phyloP scores from a whole-genome alignment of 768 basidiomycete genomes.

The Mycena indigotica region DNA sequence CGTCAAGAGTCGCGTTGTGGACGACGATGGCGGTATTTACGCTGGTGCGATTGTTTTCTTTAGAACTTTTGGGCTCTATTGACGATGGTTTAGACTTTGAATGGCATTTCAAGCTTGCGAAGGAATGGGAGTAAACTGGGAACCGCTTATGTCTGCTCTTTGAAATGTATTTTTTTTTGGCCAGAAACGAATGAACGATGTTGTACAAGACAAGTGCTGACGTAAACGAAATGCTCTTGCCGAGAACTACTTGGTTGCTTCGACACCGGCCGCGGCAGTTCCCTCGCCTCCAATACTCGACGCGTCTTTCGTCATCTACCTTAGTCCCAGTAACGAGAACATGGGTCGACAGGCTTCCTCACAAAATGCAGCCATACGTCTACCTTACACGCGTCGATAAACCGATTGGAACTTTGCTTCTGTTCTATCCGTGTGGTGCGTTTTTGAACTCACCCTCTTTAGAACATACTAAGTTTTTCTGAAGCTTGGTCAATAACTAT shows the following conservation, averaged over 20 bases:
- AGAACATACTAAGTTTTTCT: no score
- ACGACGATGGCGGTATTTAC: slow-evolving; percentile 84
- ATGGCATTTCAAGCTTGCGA: slow-evolving; percentile 89
- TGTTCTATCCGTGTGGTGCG: slow-evolving; percentile 92
- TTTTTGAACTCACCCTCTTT: no score
- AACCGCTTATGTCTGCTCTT: neutral
- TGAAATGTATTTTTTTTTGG: neutral
- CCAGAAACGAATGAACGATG: no score
- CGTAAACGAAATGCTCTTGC: neutral
- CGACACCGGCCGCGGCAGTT: neutral
- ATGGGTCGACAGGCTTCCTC: slow-evolving; percentile 73
- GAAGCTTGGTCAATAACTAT: slow-evolving; percentile 98
- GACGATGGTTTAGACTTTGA: slow-evolving; percentile 60
- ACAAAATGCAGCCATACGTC: slow-evolving; percentile 71
- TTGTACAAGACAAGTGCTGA: no score
- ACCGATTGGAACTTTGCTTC: slow-evolving; percentile 88
- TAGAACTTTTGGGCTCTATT: slow-evolving; percentile 1
- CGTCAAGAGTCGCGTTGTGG: slow-evolving; percentile 81
- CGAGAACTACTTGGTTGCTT: neutral
- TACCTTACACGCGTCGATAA: slow-evolving; percentile 91
- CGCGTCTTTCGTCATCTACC: slow-evolving; percentile 10
- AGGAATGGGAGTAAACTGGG: slow-evolving; percentile 78
- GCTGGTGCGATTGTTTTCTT: slow-evolving; percentile 53
- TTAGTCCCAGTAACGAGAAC: slow-evolving; percentile 29
- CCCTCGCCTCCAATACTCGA: slow-evolving; percentile 8